Evolutionary conservation across 768 basidiomycete genomes (phyloP).

Genomic region (Collybia mongolica): DNA sequence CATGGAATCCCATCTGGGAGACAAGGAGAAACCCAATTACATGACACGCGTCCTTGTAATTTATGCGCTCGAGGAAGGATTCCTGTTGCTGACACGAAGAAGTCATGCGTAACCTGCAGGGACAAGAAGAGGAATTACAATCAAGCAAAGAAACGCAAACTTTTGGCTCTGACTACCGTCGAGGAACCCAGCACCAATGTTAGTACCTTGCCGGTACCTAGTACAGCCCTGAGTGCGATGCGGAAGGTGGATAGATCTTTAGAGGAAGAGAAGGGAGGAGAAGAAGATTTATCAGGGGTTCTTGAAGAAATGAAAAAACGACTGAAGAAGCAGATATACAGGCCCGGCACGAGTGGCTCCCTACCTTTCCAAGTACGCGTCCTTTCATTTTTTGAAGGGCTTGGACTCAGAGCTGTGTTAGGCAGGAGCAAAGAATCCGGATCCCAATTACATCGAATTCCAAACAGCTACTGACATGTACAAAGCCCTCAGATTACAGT

Average conservation of each 20-base stretch:
- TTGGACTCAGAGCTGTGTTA: too few species aligned
- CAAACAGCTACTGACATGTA: conserved; percentile 28
- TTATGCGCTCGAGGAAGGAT: too few species aligned
- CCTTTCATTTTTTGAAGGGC: background rate
- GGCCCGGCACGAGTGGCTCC: background rate
- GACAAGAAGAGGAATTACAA: background rate
- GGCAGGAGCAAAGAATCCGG: background rate
- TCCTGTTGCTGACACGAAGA: background rate
- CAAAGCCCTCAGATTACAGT: conserved; percentile 13
- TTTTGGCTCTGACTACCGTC: background rate
- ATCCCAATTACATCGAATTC: conserved; percentile 18
- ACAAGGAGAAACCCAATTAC: background rate
- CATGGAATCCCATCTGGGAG: too few species aligned
- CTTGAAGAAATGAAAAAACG: conserved; percentile 19
- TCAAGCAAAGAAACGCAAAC: background rate
- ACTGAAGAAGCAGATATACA: conserved; percentile 3
- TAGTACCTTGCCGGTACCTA: background rate
- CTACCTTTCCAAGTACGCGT: background rate
- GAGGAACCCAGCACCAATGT: background rate
- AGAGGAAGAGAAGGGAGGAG: background rate
- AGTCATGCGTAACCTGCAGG: background rate
- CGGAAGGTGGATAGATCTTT: background rate
- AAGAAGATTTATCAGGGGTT: conserved; percentile 6
- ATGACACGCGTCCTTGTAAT: background rate
- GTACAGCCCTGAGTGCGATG: too few species aligned